These are phyloP conservation scores for Torulaspora pretoriensis DNA, from an alignment of 1,139 yeast genomes.

Conservation along the genomic window DNA sequence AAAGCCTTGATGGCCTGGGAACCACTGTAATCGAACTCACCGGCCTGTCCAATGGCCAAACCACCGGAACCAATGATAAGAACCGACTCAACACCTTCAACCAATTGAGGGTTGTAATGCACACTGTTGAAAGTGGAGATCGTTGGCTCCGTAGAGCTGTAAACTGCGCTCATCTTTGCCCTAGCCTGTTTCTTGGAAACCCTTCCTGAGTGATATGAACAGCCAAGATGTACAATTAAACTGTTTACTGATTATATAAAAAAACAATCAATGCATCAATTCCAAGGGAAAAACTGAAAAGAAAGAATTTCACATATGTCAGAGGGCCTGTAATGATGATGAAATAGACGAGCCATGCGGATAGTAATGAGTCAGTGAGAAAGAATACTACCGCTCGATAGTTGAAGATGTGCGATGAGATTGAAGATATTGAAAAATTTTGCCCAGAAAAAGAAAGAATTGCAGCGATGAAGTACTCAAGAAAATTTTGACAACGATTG, in stretches of 20 bases:
- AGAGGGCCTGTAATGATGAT: conserved; percentile 7
- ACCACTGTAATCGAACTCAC: conserved; percentile 97
- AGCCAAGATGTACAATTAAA: not conserved
- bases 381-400: not conserved
- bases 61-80: conserved; percentile 98
- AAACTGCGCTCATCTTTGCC: conserved; percentile 22
- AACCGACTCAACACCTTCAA: conserved; percentile 76
- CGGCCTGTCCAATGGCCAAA: conserved; percentile 96
- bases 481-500: no score
- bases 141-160: conserved; percentile 29
- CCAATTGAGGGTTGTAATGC: conserved; percentile 45
- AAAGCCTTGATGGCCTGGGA: conserved; percentile 97
- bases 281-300: not conserved
- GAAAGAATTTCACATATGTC: not conserved
- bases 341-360: not conserved
- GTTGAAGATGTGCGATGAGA: not conserved
- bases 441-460: not conserved
- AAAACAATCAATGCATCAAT: not conserved
- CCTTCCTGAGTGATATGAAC: not conserved
- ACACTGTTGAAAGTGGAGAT: conserved; percentile 29
- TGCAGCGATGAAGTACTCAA: not conserved
- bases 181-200: conserved; percentile 1
- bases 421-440: not conserved
- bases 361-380: not conserved
- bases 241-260: conserved; percentile 2